These are phyloP conservation scores for Blepharisma undulans DNA, from an alignment of 169 alveolate species.

Conservation along the genomic window DNA sequence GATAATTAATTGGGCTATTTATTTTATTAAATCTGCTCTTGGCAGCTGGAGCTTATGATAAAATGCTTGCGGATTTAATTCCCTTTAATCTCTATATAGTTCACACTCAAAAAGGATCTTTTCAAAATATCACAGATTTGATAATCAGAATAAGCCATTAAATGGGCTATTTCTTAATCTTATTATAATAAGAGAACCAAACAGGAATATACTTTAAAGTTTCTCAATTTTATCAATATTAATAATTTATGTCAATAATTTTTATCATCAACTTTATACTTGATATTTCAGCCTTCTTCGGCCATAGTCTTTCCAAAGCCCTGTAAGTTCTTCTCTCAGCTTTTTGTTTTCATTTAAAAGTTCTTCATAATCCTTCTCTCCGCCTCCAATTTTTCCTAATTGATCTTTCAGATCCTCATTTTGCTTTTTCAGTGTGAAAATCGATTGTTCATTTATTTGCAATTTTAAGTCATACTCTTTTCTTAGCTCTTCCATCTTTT, in stretches of 20 bases:
- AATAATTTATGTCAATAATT: neutral
- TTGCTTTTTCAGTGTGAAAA: neutral
- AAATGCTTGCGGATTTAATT: neutral
- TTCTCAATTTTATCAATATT: neutral
- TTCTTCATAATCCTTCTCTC: neutral
- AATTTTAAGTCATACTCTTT: neutral
- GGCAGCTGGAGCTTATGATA: neutral
- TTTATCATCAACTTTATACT: neutral
- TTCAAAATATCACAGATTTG: neutral
- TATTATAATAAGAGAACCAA: neutral
- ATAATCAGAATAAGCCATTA: neutral
- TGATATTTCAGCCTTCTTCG: neutral
- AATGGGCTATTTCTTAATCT: neutral
- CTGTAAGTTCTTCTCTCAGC: slow-evolving; percentile 19
- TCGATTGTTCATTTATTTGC: neutral
- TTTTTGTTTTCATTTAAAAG: neutral
- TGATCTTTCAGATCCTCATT: neutral
- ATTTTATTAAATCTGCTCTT: neutral
- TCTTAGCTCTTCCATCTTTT: neutral
- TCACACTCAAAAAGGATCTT: neutral
- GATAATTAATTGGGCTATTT: neutral
- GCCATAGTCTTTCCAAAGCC: slow-evolving; percentile 22
- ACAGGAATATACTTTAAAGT: neutral
- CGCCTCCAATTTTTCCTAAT: neutral
- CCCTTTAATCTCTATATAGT: neutral